Evolutionary conservation across 2,329 filamentous ascomycete species (phyloP).

Genomic region (Ceratocystis diversiconidia): DNA sequence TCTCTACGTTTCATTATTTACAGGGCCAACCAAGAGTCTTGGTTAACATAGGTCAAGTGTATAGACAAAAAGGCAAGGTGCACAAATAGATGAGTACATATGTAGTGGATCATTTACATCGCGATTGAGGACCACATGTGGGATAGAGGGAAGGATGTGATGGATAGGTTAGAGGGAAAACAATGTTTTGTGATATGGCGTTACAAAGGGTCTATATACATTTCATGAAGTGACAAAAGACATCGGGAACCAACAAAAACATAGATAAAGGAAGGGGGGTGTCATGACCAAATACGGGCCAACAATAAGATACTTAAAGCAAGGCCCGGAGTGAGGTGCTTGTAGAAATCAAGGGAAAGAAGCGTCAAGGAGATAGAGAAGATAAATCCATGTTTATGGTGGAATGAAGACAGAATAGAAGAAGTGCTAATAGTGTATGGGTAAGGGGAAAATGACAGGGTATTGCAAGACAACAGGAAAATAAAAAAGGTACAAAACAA

Average conservation of each 20-base stretch:
- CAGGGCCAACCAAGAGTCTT: no score
- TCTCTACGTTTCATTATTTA: no score
- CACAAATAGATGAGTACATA: neutral
- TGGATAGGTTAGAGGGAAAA: neutral
- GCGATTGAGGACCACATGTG: neutral
- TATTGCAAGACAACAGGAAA: conserved; percentile 17
- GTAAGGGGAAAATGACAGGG: conserved; percentile 12
- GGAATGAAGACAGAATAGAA: conserved; percentile 8
- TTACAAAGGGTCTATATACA: conserved; percentile 18
- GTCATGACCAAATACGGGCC: neutral
- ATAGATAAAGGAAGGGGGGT: conserved; percentile 6
- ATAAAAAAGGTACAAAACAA: conserved; percentile 19
- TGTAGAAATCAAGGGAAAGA: conserved; percentile 15
- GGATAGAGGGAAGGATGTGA: neutral
- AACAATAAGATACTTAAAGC: conserved; percentile 2
- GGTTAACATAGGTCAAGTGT: no score
- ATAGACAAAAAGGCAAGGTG: neutral
- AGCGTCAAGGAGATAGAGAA: conserved; percentile 20
- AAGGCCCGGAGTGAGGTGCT: neutral
- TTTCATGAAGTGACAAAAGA: conserved; percentile 17
- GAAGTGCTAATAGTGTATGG: conserved; percentile 12
- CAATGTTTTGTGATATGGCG: conserved; percentile 16
- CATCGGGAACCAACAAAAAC: conserved; percentile 9
- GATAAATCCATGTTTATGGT: conserved; percentile 7
- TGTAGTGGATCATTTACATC: neutral